These are phyloP conservation scores for Hypsizygus marmoreus DNA, from an alignment of 768 basidiomycete species.

Conservation along the genomic window DNA sequence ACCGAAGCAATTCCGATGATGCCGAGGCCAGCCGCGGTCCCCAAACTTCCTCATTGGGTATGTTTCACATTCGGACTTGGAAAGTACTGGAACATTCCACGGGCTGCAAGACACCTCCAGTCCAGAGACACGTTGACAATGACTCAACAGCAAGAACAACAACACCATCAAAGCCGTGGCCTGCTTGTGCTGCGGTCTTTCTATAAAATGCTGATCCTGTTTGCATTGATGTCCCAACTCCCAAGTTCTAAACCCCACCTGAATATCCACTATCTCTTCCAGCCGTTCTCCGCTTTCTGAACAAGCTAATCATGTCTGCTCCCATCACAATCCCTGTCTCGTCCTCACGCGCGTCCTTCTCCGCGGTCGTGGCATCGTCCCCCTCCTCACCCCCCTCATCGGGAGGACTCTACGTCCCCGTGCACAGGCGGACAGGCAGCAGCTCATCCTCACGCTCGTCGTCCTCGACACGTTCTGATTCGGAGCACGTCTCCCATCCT, in stretches of 20 bases:
- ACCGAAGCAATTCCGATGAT: background rate
- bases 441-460: constrained; percentile 22
- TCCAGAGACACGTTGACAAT: constrained; percentile 6
- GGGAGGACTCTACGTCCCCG: constrained; percentile 37
- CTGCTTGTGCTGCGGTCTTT: too few species aligned
- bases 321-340: constrained; percentile 18
- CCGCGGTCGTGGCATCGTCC: constrained; percentile 6
- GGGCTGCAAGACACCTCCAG: background rate
- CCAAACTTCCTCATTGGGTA: constrained; percentile 6
- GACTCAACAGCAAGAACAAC: too few species aligned
- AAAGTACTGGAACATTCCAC: constrained; percentile 18
- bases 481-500: constrained; percentile 13
- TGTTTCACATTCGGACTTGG: constrained; percentile 7
- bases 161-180: too few species aligned
- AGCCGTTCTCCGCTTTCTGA: too few species aligned
- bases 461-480: constrained; percentile 20
- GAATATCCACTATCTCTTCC: too few species aligned
- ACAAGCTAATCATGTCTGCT: constrained; percentile 29
- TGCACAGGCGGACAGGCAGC: constrained; percentile 36
- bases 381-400: constrained; percentile 19
- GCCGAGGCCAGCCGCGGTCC: constrained; percentile 5
- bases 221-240: too few species aligned
- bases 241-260: too few species aligned
- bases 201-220: too few species aligned
- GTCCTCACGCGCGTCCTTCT: constrained; percentile 14